These are phyloP conservation scores for Colletotrichum sp. DNA, from an alignment of 2,329 filamentous ascomycete species.

Conservation along the genomic window DNA sequence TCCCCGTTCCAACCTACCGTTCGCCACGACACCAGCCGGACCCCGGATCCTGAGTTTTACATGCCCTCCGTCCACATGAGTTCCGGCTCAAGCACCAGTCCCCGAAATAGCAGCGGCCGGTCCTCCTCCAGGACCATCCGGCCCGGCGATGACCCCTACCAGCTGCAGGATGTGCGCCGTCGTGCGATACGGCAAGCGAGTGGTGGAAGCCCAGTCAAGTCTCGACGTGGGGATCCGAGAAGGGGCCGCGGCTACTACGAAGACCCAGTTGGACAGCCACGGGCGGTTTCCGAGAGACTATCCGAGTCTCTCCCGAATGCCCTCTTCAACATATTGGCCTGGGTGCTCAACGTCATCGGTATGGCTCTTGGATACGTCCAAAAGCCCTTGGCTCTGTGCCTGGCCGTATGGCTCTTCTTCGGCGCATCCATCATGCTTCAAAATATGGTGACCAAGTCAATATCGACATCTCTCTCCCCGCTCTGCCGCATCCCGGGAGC, in stretches of 20 bases:
- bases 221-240: conserved; percentile 18
- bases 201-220: conserved; percentile 27
- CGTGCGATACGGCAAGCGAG: conserved; percentile 22
- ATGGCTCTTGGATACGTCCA: conserved; percentile 67
- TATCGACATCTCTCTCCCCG: conserved; percentile 67
- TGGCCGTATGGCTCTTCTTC: conserved; percentile 66
- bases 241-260: not conserved
- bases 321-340: conserved; percentile 46
- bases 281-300: conserved; percentile 33
- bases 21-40: conserved; percentile 32
- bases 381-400: conserved; percentile 63
- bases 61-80: conserved; percentile 54
- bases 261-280: not conserved
- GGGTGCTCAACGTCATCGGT: conserved; percentile 59
- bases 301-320: conserved; percentile 39
- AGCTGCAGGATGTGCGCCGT: conserved; percentile 30
- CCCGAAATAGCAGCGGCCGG: conserved; percentile 36
- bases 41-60: conserved; percentile 55
- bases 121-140: conserved; percentile 38
- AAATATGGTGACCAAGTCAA: conserved; percentile 65
- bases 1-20: conserved; percentile 61
- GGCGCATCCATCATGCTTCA: conserved; percentile 63
- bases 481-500: conserved; percentile 72
- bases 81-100: conserved; percentile 24
- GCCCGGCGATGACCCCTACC: conserved; percentile 28